A percentile compares a stretch with the other conserved stretches of the same genome.
phyloP scores from a whole-genome alignment of 225 moss, liverwort and hornwort genomes.

The Takakia lepidozioides region DNA sequence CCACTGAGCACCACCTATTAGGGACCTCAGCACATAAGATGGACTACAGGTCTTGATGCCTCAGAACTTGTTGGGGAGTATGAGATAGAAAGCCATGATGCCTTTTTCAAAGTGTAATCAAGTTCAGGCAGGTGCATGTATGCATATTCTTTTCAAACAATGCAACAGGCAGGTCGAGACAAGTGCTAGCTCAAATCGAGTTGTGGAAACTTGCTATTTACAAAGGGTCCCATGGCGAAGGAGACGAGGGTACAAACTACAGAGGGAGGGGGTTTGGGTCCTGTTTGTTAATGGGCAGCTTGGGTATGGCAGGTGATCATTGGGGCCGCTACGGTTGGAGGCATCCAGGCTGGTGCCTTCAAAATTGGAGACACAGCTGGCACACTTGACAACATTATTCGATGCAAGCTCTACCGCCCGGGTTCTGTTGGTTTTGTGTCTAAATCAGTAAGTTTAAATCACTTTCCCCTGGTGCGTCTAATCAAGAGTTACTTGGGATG shows the following conservation, averaged over 20 bases:
- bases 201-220: too few species aligned
- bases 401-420: constrained; percentile 87
- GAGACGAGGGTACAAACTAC: too few species aligned
- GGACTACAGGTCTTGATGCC: background rate
- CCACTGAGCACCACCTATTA: constrained; percentile 22
- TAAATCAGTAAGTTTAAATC: constrained; percentile 48
- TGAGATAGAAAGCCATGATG: too few species aligned
- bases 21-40: background rate
- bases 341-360: constrained; percentile 89
- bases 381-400: constrained; percentile 81
- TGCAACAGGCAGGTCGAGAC: background rate
- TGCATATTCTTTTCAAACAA: background rate
- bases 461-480: background rate
- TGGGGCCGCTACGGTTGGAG: constrained; percentile 93
- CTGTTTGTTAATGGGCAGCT: background rate
- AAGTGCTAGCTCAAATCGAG: background rate
- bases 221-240: too few species aligned
- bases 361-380: constrained; percentile 96
- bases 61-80: too few species aligned
- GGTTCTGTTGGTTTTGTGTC: constrained; percentile 93
- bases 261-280: too few species aligned
- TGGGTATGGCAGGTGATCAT: constrained; percentile 17
- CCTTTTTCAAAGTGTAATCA: background rate
- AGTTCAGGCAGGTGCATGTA: background rate
- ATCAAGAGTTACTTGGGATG: background rate